Evolutionary conservation across 2,329 filamentous ascomycete species (phyloP), one percentile per base, ranked within the genome.

Genomic region (Ophiostoma sp.): DNA sequence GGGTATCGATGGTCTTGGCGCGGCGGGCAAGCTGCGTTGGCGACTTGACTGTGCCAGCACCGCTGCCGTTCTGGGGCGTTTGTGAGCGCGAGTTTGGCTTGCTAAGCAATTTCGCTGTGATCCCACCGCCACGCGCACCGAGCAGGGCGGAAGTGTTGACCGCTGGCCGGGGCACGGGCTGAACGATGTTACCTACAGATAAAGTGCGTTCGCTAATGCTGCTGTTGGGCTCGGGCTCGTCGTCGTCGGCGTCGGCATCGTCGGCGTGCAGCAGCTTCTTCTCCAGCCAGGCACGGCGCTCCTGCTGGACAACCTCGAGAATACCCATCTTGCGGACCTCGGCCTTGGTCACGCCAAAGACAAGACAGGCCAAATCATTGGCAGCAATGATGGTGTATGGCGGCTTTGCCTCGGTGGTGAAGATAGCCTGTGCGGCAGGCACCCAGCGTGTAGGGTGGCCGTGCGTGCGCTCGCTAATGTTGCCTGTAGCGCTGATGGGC

Each of bases 331-430:
- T 98, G 72, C 94, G 90, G 31, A 99, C 93, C 82, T 99, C 96
- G 4, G 93, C 93, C 79, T 94, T 93, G n/a, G 95, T 97, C 11
- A 99, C 94, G n/a, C 96, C 96, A 83, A 98, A 99, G n/a, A 98
- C 92, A 59, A 99, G 86, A 82, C 96, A 99, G 22, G 96, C 96
- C 68, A 99, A 86, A 80, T 99, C 96, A 80, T 99, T 99, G 69
- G 96, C 96, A 2, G 96, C 93, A 71, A 98, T 88, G 74, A 99
- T 98, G 0, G 95, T 99, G 93, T 94, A 99, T 2, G 95, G 96
- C 9, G 93, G 89, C 76, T 92, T 90, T 17, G 93, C 88, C 81
- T 97, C 93, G n/a, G 96, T 99, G 8, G 95, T 97, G 80, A 99
- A 99, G 73, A 99, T 98, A 71, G 96, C 96, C 81, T 99, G 96